A percentile compares a stretch with the other conserved stretches of the same genome.
Evolutionary conservation across 768 basidiomycete species (phyloP).

Genomic region (Amanita exitialis): DNA sequence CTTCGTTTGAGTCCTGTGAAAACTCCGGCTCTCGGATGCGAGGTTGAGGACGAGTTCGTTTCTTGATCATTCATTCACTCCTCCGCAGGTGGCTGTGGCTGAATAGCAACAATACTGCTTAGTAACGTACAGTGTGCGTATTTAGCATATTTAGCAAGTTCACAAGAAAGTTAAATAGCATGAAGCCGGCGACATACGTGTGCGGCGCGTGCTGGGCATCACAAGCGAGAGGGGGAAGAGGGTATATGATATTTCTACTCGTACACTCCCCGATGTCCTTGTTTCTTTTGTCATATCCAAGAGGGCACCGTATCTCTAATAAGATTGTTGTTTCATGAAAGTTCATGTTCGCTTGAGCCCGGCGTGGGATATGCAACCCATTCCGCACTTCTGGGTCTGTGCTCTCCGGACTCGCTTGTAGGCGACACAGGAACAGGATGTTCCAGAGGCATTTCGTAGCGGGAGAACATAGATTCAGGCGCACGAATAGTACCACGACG

Average conservation of each 20-base stretch:
- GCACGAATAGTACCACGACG: conserved; percentile 61
- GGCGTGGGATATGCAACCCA: conserved; percentile 37
- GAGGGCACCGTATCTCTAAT: background rate
- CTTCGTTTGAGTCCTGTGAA: conserved; percentile 31
- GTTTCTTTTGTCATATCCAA: background rate
- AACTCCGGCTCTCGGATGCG: conserved; percentile 34
- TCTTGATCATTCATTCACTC: conserved; percentile 49
- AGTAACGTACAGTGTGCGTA: background rate
- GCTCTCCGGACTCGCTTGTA: conserved; percentile 8
- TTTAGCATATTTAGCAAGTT: background rate
- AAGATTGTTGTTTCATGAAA: background rate
- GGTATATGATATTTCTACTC: conserved; percentile 4
- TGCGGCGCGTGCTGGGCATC: background rate
- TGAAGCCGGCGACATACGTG: background rate
- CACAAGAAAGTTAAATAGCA: background rate
- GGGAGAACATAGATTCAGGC: conserved; percentile 48
- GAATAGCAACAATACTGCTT: background rate
- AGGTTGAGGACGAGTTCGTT: conserved; percentile 57
- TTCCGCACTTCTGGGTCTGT: conserved; percentile 13
- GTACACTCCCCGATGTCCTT: conserved; percentile 1
- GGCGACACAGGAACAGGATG: conserved; percentile 4
- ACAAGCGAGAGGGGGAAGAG: background rate
- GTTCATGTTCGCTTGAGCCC: conserved; percentile 32
- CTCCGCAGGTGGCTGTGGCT: background rate
- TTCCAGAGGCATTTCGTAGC: conserved; percentile 20